phyloP scores from a whole-genome alignment of 305 asterid genomes.

The Stenogyne calaminthoides region DNA sequence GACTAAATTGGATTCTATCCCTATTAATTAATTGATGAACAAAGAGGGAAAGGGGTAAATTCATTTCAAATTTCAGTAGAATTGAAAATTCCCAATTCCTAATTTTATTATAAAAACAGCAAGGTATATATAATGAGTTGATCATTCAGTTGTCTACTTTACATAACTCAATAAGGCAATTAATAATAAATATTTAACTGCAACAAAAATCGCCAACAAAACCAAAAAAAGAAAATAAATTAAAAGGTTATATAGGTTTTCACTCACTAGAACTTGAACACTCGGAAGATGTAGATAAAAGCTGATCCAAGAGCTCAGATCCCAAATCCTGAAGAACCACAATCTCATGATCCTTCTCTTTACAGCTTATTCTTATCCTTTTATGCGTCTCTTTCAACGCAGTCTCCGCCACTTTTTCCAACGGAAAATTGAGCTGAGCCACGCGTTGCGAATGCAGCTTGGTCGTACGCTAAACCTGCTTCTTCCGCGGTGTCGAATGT shows the following conservation, averaged over 20 bases:
- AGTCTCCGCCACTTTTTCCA: background rate
- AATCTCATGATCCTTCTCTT: background rate
- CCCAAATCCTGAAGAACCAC: slow-evolving; percentile 24
- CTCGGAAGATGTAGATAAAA: background rate
- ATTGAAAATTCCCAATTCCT: no score
- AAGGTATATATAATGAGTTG: no score
- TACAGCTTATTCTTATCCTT: background rate
- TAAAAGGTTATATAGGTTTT: background rate
- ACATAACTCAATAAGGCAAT: no score
- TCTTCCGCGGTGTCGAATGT: background rate
- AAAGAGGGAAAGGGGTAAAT: no score
- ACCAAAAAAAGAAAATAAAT: no score
- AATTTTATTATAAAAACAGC: no score
- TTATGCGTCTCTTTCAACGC: slow-evolving; percentile 2
- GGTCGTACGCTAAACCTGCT: slow-evolving; percentile 10
- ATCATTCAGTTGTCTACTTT: no score
- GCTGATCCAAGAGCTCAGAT: slow-evolving; percentile 6
- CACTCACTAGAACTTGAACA: background rate
- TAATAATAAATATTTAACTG: no score
- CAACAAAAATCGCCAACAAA: no score
- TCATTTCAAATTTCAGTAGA: no score
- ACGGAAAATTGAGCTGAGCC: slow-evolving; percentile 13
- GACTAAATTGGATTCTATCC: no score
- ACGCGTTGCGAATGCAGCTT: slow-evolving; percentile 12
- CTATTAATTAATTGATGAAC: no score